Conservation (phyloP, 129 eudicot genomes). For the Helianthus annuus region HanXRQr2.0-SUNRISE NC_035434.2:16629365-16629864, state of each 20-base stretch:
- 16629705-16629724: neutral
- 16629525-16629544: conserved; percentile 61
- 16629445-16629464: conserved; percentile 70
- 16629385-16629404: conserved; percentile 17
- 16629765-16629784: conserved; percentile 47
- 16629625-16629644: neutral
- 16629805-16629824: neutral
- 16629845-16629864: neutral
- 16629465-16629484: conserved; percentile 65
- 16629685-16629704: neutral
- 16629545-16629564: conserved; percentile 12
- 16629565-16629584: neutral
- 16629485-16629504: conserved; percentile 49
- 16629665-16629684: neutral
- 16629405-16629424: conserved; percentile 72
- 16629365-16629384: conserved; percentile 27
- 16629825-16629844: neutral
- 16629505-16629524: conserved; percentile 63
- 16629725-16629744: conserved; percentile 41
- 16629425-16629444: conserved; percentile 82
- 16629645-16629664: too few species aligned
- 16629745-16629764: conserved; percentile 67
- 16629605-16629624: neutral
- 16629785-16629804: conserved; percentile 45
- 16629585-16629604: neutral